Percentiles rank a stretch among this genome's conserved stretches.
Conservation (phyloP, 2,329 filamentous ascomycete species). For the Bimuria novae-zelandiae region DNA sequence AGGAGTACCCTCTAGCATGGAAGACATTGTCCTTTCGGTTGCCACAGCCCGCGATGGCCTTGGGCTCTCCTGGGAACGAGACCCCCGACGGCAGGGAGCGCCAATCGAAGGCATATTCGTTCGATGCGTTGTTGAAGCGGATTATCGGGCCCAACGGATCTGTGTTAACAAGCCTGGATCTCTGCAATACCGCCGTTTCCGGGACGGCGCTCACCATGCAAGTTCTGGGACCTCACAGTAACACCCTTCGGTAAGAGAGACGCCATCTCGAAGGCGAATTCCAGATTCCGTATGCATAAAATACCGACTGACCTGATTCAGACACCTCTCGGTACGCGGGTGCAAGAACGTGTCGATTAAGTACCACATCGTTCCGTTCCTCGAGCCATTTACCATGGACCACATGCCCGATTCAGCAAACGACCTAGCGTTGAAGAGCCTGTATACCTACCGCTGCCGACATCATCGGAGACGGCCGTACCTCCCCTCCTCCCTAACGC, state of each 20-base stretch:
- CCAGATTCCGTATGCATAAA: too few relatives aligned
- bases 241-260: conserved; percentile 51
- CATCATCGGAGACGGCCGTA: conserved; percentile 65
- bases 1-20: conserved; percentile 64
- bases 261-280: neutral
- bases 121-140: conserved; percentile 62
- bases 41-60: conserved; percentile 45
- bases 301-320: neutral
- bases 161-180: conserved; percentile 60
- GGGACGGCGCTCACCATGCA: conserved; percentile 61
- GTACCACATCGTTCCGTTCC: conserved; percentile 66
- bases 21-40: conserved; percentile 64
- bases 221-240: conserved; percentile 59
- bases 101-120: conserved; percentile 61
- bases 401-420: conserved; percentile 49
- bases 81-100: conserved; percentile 49
- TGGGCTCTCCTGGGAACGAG: conserved; percentile 47
- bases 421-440: conserved; percentile 60
- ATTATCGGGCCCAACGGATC: conserved; percentile 62
- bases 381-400: conserved; percentile 49
- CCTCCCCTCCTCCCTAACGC: conserved; percentile 58
- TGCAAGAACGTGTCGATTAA: conserved; percentile 69
- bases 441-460: conserved; percentile 66
- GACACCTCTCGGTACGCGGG: conserved; percentile 63
- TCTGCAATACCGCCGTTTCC: conserved; percentile 65